Evolutionary conservation across 1,284 basidiomycete species (phyloP).

Genomic region (Naganishia cerealis): DNA sequence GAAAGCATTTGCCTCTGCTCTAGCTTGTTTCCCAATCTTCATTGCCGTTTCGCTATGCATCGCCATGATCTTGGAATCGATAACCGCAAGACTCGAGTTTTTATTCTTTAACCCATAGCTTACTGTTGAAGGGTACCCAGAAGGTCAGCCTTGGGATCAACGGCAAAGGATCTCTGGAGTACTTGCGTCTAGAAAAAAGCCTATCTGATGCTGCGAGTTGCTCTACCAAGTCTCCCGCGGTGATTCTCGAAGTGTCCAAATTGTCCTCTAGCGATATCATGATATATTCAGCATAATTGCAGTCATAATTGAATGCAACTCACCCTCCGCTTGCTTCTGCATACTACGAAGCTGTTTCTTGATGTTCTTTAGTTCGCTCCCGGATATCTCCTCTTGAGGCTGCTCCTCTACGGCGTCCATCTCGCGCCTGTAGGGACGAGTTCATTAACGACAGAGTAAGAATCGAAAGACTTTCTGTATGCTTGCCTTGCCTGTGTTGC

Average conservation of each 20-base stretch:
- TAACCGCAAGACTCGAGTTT: constrained; percentile 27
- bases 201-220: constrained; percentile 7
- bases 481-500: neutral
- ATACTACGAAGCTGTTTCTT: constrained; percentile 18
- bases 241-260: constrained; percentile 6
- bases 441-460: neutral
- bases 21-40: constrained; percentile 28
- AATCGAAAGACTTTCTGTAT: neutral
- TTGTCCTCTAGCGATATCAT: constrained; percentile 17
- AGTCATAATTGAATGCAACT: neutral
- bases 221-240: neutral
- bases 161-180: neutral
- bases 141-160: neutral
- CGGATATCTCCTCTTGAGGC: neutral
- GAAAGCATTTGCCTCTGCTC: constrained; percentile 50
- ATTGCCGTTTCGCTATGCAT: constrained; percentile 29
- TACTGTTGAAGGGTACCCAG: neutral
- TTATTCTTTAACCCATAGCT: neutral
- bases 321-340: constrained; percentile 16
- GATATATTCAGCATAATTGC: neutral
- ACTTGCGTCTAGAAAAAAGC: constrained; percentile 10
- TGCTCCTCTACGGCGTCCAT: neutral
- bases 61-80: constrained; percentile 32
- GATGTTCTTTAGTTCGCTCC: neutral
- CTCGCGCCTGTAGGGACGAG: constrained; percentile 3